These are phyloP conservation scores for Pittosporum tobira DNA, from an alignment of 129 eudicot species.

Conservation along the genomic window DNA sequence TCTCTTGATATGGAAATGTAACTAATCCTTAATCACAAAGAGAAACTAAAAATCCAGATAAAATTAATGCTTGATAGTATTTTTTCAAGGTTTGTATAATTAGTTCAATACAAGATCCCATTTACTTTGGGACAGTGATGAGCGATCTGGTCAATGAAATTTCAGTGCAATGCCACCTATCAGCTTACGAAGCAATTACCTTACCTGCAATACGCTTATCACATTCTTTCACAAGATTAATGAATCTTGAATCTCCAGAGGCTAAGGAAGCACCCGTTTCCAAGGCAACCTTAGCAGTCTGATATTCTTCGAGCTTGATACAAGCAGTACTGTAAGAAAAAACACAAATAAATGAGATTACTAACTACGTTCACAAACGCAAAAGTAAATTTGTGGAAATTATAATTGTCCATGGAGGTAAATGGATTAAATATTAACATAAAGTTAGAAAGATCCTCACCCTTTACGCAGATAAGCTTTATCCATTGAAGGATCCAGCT, in stretches of 20 bases:
- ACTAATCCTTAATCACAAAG: background rate
- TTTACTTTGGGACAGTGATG: no score
- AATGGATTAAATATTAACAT: background rate
- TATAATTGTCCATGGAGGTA: background rate
- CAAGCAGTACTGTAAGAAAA: slow-evolving; percentile 32
- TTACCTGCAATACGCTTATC: slow-evolving; percentile 42
- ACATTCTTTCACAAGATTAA: slow-evolving; percentile 46
- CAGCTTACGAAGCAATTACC: background rate
- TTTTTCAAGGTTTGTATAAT: background rate
- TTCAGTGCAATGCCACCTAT: background rate
- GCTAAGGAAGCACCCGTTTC: slow-evolving; percentile 46
- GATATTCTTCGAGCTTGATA: slow-evolving; percentile 53
- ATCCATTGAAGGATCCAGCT: slow-evolving; percentile 41
- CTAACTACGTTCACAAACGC: background rate
- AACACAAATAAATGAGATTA: background rate
- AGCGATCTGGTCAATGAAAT: no score
- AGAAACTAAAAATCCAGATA: background rate
- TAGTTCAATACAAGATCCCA: no score
- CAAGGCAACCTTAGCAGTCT: slow-evolving; percentile 55
- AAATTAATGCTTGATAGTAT: background rate
- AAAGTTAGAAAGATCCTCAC: slow-evolving; percentile 18
- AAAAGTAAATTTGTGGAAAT: background rate
- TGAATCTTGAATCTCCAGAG: slow-evolving; percentile 39
- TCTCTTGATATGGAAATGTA: background rate
- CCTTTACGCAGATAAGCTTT: slow-evolving; percentile 57